Evolutionary conservation across 495 filamentous ascomycete species (phyloP), one percentile per base, ranked within the genome.

Genomic region (Chaetomium cochliodes): DNA sequence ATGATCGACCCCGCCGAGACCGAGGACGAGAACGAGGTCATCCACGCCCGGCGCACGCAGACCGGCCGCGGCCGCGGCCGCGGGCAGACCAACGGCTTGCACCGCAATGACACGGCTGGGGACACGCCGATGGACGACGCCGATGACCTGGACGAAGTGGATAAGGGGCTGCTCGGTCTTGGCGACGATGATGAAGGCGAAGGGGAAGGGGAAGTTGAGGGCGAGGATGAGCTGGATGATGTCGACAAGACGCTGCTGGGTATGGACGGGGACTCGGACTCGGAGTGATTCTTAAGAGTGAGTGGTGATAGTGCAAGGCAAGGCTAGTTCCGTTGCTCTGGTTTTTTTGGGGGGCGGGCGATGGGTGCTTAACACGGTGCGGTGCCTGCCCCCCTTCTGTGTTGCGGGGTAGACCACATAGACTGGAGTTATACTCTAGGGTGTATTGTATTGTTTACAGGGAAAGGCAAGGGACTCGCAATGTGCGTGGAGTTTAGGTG

Each of bases 161-260:
- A 65, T 41, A 65, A 60, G 57, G 56, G 54, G n/a, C 22, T 65
- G 25, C 57, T 65, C n/a, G 63, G 62, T 4, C 16, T 64, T 15
- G 62, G 62, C 60, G 77, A 83, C 9, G 80, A 80, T 58, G 74
- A 77, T 55, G 67, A 74, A 16, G 73, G 81, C 23, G 76, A 84
- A 63, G 75, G 74, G 9, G 67, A 64, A 13, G 65, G 62, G 9
- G 68, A 65, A 1, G 71, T 54, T 5, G 67, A 64, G 3, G 71
- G 61, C 5, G 72, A 80, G 37, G 76, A 83, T 15, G 78, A 86
- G 65, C 75, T 86, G 16, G 81, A 85, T 57, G 77, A 80, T 62
- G 78, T 82, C 30, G 82, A 83, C 22, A 84, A 83, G 72, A 80
- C 76, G 26, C 64, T 84, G 41, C 60, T 84, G 5, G 79, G 80